phyloP scores from a whole-genome alignment of 2,329 filamentous ascomycete species.

The Epichloe typhina region DNA sequence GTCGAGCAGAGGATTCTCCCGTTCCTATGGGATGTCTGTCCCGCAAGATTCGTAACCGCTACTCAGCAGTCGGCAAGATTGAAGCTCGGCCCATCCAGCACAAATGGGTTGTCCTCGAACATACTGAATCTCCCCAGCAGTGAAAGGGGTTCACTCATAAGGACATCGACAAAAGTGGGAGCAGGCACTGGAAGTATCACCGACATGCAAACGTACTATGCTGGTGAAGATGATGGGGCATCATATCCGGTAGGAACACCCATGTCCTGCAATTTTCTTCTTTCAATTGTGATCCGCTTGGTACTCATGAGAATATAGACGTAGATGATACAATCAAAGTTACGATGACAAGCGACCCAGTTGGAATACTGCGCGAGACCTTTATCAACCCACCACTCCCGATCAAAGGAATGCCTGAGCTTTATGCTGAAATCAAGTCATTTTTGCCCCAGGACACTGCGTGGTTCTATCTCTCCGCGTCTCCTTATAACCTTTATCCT shows the following conservation, averaged over 20 bases:
- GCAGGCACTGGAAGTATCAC: slow-evolving; percentile 39
- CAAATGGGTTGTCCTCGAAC: slow-evolving; percentile 60
- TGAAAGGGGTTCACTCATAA: slow-evolving; percentile 31
- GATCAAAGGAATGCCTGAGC: slow-evolving; percentile 68
- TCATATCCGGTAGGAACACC: slow-evolving; percentile 52
- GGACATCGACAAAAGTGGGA: slow-evolving; percentile 37
- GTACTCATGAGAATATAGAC: slow-evolving; percentile 34
- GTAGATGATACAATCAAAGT: slow-evolving; percentile 94
- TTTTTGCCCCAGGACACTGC: slow-evolving; percentile 45
- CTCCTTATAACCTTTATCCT: slow-evolving; percentile 86
- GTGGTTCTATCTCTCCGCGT: slow-evolving; percentile 90
- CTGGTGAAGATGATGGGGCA: slow-evolving; percentile 63
- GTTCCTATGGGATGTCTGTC: slow-evolving; percentile 64
- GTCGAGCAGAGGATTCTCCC: slow-evolving; percentile 59
- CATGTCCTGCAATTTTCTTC: not conserved
- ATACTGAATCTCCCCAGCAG: slow-evolving; percentile 36
- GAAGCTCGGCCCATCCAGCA: slow-evolving; percentile 54
- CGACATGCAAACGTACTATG: slow-evolving; percentile 59
- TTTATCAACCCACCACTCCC: slow-evolving; percentile 65
- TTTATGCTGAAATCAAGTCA: slow-evolving; percentile 56
- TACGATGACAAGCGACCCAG: slow-evolving; percentile 66
- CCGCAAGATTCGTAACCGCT: slow-evolving; percentile 54
- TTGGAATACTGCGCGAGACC: slow-evolving; percentile 70
- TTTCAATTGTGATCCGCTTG: not conserved
- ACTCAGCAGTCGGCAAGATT: slow-evolving; percentile 37